Base-by-base conservation (phyloP, 2,329 filamentous ascomycete species). In the Chalaropsis thielavioides region DNA sequence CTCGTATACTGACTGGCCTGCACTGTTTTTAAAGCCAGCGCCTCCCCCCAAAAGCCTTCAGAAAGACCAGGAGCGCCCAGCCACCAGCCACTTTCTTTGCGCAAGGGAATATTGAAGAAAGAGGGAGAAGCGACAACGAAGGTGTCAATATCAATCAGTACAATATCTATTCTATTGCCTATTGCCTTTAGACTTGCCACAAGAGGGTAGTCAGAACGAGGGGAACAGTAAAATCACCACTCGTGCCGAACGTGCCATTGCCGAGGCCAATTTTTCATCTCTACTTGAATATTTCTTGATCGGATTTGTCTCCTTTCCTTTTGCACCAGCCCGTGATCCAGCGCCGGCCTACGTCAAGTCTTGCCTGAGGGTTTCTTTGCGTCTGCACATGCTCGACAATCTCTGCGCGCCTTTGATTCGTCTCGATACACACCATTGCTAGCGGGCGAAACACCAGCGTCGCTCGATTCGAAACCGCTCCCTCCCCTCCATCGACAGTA, bases 1-100 rank as follows among this genome's bases (percentile, higher is more conserved):
- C 61, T 54, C 43, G 41, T n/a, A 67, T 60, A 62, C 62, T 64
- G 22, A 62, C 62, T 64, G 22, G 56, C 62, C 51, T 51, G 19
- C 43, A 43, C 43, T 19, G 38, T n/a, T 19, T n/a, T 22, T 19
- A 24, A 27, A 15, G 27, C 17, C 19, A 54, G 49, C 19, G 49
- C 27, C 49, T 15, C 22, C 49, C n/a, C n/a, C n/a, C n/a, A n/a
- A 51, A 54, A 19, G n/a, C 51, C 15, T 11, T 15, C 19, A 31
- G 17, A 56, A 44, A 27, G 54, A 46, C n/a, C 19, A 43, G 17
- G 15, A 64, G 60, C 24, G 51, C 54, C 63, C 63, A 64, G 46
- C 44, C 56, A 56, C 49, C 35, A 59, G 51, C 51, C 15, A 59
- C 43, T 43, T 62, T 43, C 41, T 62, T 44, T 46, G 60, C 60